Evolutionary conservation across 2,329 filamentous ascomycete species (phyloP).

Genomic region (Seiridium unicorne): DNA sequence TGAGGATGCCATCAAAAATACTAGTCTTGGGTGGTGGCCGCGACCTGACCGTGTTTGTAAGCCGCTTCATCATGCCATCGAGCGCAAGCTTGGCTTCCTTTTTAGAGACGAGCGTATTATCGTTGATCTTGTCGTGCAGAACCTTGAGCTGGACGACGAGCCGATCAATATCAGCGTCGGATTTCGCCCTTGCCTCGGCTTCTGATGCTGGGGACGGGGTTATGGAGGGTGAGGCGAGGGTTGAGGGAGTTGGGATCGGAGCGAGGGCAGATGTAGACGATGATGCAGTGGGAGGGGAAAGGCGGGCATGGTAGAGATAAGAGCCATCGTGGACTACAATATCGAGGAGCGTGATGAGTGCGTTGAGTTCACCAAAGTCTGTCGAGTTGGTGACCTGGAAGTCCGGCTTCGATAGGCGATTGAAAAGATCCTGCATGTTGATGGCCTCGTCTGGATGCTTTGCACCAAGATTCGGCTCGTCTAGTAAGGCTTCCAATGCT

Average conservation of each 20-base stretch:
- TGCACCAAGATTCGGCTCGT: conserved; percentile 40
- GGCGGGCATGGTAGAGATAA: neutral
- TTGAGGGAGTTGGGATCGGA: conserved; percentile 15
- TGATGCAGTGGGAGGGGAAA: conserved; percentile 11
- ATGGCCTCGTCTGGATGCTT: conserved; percentile 39
- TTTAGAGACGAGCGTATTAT: conserved; percentile 69
- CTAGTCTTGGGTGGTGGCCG: conserved; percentile 52
- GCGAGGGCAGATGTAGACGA: conserved; percentile 23
- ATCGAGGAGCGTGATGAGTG: conserved; percentile 68
- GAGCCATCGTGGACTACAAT: conserved; percentile 68
- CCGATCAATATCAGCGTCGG: conserved; percentile 70
- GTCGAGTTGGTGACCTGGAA: conserved; percentile 56
- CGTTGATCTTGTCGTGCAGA: conserved; percentile 64
- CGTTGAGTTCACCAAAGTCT: conserved; percentile 67
- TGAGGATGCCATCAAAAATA: conserved; percentile 41
- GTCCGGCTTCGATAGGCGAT: conserved; percentile 43
- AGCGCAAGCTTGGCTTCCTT: conserved; percentile 76
- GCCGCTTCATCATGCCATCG: conserved; percentile 71
- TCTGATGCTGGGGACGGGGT: neutral
- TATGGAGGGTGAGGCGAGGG: conserved; percentile 23
- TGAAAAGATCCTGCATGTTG: conserved; percentile 40
- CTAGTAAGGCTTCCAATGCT: conserved; percentile 62
- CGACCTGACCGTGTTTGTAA: conserved; percentile 70
- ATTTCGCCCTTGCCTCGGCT: conserved; percentile 40
- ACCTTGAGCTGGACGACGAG: conserved; percentile 59